Conservation (phyloP, 805 yeast species). For the Komagataella pseudopastoris region DNA sequence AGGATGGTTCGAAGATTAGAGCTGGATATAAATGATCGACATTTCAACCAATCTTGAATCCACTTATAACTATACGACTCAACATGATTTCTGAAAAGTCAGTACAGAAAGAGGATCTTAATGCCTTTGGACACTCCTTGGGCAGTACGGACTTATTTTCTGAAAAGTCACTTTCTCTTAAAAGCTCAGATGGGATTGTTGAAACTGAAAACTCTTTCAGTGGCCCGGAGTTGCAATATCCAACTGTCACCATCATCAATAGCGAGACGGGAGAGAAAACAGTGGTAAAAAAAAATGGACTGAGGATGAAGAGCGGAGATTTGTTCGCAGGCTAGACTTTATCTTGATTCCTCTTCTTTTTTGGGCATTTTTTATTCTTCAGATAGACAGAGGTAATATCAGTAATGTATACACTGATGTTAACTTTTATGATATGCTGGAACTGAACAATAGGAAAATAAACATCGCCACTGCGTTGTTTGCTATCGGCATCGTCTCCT, state of each 20-base stretch:
- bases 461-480: constrained; percentile 26
- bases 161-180: background rate
- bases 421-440: constrained; percentile 18
- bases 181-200: background rate
- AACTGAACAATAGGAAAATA: constrained; percentile 24
- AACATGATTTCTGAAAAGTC: background rate
- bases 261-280: constrained; percentile 3
- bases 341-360: constrained; percentile 6
- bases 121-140: background rate
- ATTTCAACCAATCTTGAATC: background rate
- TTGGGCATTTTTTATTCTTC: constrained; percentile 15
- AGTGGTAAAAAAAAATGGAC: constrained; percentile 6
- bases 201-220: background rate
- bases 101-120: background rate
- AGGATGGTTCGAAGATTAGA: background rate
- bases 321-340: constrained; percentile 7
- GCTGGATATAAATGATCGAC: background rate
- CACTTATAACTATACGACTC: background rate
- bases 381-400: constrained; percentile 40
- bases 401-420: constrained; percentile 34
- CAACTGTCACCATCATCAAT: constrained; percentile 1
- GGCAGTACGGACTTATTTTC: background rate
- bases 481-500: constrained; percentile 24
- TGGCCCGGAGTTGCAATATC: background rate
- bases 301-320: constrained; percentile 7